Conservation (phyloP, 1,139 yeast species). For the Lodderomyces oxycetoniae region DNA sequence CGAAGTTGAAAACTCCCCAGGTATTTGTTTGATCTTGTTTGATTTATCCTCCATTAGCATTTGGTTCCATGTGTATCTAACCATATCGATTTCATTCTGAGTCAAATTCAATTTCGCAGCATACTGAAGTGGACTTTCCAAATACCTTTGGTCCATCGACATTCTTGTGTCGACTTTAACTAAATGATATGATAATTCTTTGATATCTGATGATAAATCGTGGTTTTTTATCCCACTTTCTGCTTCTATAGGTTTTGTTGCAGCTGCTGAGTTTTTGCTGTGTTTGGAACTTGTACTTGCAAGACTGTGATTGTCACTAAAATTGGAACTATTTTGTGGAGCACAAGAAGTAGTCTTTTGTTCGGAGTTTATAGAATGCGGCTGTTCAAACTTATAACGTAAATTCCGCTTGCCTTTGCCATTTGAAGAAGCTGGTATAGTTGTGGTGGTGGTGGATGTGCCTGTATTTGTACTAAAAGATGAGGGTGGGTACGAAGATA, state of each 20-base stretch:
- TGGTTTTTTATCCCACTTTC: conserved; percentile 1
- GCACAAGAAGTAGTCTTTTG: too few relatives aligned
- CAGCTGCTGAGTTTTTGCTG: background rate
- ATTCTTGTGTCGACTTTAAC: conserved; percentile 42
- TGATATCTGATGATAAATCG: conserved; percentile 1
- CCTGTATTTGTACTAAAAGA: too few relatives aligned
- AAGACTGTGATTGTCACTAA: too few relatives aligned
- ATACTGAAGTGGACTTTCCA: conserved; percentile 14
- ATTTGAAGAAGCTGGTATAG: too few relatives aligned
- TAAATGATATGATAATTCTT: conserved; percentile 26
- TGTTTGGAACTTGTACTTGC: background rate
- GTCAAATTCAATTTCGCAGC: conserved; percentile 27
- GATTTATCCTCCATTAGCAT: conserved; percentile 35
- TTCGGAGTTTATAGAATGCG: too few relatives aligned
- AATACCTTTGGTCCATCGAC: conserved; percentile 36
- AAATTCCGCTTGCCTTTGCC: too few relatives aligned
- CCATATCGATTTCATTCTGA: conserved; percentile 34
- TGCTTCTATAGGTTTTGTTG: background rate
- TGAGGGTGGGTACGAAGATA: too few relatives aligned
- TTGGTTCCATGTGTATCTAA: conserved; percentile 42
- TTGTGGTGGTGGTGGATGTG: too few relatives aligned
- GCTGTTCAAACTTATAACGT: too few relatives aligned
- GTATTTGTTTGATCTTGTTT: conserved; percentile 6
- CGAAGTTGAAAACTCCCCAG: conserved; percentile 9
- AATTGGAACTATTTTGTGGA: too few relatives aligned